phyloP scores from a whole-genome alignment of 2,329 filamentous ascomycete species.

The Fusarium solani-melongenae region DNA sequence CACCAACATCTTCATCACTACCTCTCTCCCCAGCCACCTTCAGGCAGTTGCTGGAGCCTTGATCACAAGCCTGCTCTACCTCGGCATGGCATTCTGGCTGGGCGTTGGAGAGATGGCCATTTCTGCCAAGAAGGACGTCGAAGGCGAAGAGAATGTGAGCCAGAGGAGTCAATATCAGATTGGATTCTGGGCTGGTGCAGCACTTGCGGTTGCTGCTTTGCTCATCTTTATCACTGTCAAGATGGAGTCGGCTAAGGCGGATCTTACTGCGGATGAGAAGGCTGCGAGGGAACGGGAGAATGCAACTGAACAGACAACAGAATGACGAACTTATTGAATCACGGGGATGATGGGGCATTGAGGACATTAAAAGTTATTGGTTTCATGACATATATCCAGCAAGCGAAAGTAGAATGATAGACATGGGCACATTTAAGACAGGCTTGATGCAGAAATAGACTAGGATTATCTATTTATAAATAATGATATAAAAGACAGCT shows the following conservation, averaged over 20 bases:
- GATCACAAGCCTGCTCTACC: slow-evolving; percentile 67
- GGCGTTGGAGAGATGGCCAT: slow-evolving; percentile 75
- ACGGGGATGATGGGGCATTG: not conserved
- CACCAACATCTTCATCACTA: slow-evolving; percentile 82
- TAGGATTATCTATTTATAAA: not conserved
- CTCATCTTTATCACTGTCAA: slow-evolving; percentile 66
- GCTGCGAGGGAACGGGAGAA: slow-evolving; percentile 35
- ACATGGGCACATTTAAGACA: not conserved
- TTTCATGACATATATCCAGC: not conserved
- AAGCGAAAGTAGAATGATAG: not conserved
- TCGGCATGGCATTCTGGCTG: slow-evolving; percentile 78
- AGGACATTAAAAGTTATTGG: not conserved
- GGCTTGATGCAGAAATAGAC: not conserved
- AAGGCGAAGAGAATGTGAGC: slow-evolving; percentile 48
- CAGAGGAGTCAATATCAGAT: slow-evolving; percentile 67
- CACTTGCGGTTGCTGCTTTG: slow-evolving; percentile 62
- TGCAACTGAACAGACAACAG: not conserved
- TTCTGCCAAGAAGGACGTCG: slow-evolving; percentile 55
- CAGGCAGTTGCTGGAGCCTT: slow-evolving; percentile 80
- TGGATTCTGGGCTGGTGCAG: slow-evolving; percentile 75
- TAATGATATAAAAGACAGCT: not conserved
- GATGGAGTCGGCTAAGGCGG: slow-evolving; percentile 65
- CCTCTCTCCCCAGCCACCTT: slow-evolving; percentile 70
- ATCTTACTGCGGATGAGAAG: slow-evolving; percentile 69
- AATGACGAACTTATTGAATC: not conserved